These are phyloP conservation scores for Trifolium subterraneum DNA, from an alignment of 306 rosid species.

Conservation along the genomic window DNA sequence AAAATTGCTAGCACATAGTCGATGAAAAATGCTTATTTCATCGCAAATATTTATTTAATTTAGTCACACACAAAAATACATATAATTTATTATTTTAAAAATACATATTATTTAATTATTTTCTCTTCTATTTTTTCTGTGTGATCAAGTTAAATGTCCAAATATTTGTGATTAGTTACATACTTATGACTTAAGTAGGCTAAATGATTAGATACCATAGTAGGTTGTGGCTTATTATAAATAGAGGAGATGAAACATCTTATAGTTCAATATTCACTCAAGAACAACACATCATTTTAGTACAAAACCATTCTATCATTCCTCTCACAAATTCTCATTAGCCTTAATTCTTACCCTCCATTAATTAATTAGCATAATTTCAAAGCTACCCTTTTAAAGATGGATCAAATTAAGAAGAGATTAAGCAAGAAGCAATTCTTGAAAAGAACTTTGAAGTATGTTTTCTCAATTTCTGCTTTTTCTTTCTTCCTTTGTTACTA, in stretches of 20 bases:
- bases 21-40: too few relatives aligned
- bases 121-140: too few relatives aligned
- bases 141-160: too few relatives aligned
- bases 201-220: slow-evolving; percentile 6
- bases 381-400: slow-evolving; percentile 5
- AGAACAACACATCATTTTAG: slow-evolving; percentile 5
- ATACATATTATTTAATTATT: too few relatives aligned
- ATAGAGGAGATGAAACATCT: slow-evolving; percentile 7
- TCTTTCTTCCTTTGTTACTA: slow-evolving; percentile 49
- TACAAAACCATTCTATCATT: slow-evolving; percentile 18
- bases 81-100: too few relatives aligned
- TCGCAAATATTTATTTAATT: too few relatives aligned
- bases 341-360: neutral
- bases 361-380: neutral
- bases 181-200: too few relatives aligned
- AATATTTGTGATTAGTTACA: too few relatives aligned
- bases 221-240: slow-evolving; percentile 42
- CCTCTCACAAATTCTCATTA: slow-evolving; percentile 8
- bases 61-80: too few relatives aligned
- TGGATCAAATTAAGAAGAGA: slow-evolving; percentile 42
- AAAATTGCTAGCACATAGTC: too few relatives aligned
- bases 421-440: slow-evolving; percentile 39
- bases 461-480: slow-evolving; percentile 49
- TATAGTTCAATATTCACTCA: slow-evolving; percentile 13
- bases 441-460: slow-evolving; percentile 44